Percentiles rank a stretch among this genome's conserved stretches.
These are phyloP conservation scores for Anthracocystis setariae DNA, from an alignment of 1,284 basidiomycete species.

Conservation along the genomic window DNA sequence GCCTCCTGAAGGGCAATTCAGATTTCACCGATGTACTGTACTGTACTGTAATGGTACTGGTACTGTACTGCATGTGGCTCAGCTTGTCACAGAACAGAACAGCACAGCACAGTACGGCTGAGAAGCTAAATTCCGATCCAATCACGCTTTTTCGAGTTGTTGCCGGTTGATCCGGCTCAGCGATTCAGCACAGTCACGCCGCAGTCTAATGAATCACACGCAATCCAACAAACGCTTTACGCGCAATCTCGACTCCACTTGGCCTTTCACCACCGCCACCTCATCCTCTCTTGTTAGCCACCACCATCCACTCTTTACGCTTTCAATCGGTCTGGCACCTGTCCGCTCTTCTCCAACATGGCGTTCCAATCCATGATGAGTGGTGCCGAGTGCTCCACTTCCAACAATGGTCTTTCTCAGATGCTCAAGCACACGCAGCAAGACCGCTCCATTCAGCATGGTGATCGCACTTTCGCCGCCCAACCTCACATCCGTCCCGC, in stretches of 20 bases:
- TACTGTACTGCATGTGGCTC: too few relatives aligned
- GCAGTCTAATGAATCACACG: slow-evolving; percentile 16
- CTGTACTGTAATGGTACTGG: too few relatives aligned
- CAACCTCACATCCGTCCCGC: slow-evolving; percentile 34
- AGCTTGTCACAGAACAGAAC: too few relatives aligned
- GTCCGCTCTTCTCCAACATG: slow-evolving; percentile 47
- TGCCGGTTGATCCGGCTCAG: slow-evolving; percentile 10
- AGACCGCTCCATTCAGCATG: slow-evolving; percentile 82
- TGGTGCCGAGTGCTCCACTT: slow-evolving; percentile 86
- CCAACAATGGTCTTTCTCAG: slow-evolving; percentile 86
- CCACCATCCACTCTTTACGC: background rate
- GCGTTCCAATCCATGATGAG: slow-evolving; percentile 76
- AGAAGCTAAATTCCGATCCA: slow-evolving; percentile 10
- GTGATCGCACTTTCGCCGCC: slow-evolving; percentile 51
- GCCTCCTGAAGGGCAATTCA: too few relatives aligned
- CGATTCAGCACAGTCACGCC: background rate
- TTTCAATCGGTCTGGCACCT: slow-evolving; percentile 1
- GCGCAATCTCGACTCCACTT: slow-evolving; percentile 1
- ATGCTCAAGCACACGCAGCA: slow-evolving; percentile 90
- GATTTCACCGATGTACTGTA: too few relatives aligned
- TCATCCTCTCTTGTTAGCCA: background rate
- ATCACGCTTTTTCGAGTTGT: background rate
- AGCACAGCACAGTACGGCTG: too few relatives aligned
- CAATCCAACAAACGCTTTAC: slow-evolving; percentile 3
- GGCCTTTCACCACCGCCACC: background rate